These are phyloP conservation scores for Aspergillus conjunctus DNA, from an alignment of 495 filamentous ascomycete genomes.

Conservation along the genomic window DNA sequence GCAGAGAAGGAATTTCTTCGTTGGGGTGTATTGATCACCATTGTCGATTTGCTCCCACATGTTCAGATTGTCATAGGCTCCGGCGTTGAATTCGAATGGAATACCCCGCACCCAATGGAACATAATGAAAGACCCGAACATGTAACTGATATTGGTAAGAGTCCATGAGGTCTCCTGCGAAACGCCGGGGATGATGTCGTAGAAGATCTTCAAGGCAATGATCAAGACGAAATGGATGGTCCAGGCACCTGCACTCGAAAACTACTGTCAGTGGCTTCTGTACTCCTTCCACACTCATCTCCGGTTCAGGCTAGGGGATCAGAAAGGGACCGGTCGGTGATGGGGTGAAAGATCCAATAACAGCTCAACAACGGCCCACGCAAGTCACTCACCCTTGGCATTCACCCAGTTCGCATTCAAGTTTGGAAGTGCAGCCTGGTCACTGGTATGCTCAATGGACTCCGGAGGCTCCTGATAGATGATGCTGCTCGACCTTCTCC, in stretches of 20 bases:
- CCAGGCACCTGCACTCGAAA: constrained; percentile 72
- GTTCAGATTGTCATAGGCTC: constrained; percentile 97
- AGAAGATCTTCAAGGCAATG: constrained; percentile 85
- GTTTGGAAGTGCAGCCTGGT: constrained; percentile 92
- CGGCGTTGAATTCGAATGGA: constrained; percentile 98
- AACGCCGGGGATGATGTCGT: constrained; percentile 90
- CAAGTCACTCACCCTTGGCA: constrained; percentile 76
- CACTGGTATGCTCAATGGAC: constrained; percentile 91
- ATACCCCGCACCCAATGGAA: constrained; percentile 98
- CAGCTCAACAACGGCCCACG: constrained; percentile 13
- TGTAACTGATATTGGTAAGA: constrained; percentile 97
- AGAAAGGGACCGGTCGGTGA: background rate
- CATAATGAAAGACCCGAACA: constrained; percentile 98
- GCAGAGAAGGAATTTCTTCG: constrained; percentile 95
- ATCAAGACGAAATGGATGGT: constrained; percentile 94
- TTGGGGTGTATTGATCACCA: constrained; percentile 95
- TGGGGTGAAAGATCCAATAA: constrained; percentile 6
- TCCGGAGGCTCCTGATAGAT: constrained; percentile 94
- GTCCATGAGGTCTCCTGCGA: constrained; percentile 99
- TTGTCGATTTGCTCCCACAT: constrained; percentile 99
- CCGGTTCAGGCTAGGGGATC: background rate
- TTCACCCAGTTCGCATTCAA: constrained; percentile 99
- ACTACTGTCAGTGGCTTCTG: background rate
- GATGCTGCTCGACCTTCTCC: constrained; percentile 91
- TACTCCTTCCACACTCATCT: background rate